A percentile compares a stretch with the other conserved stretches of the same genome.
These are phyloP conservation scores for Trichophyton benhamiae DNA, from an alignment of 2,329 filamentous ascomycete species.

Conservation along the genomic window DNA sequence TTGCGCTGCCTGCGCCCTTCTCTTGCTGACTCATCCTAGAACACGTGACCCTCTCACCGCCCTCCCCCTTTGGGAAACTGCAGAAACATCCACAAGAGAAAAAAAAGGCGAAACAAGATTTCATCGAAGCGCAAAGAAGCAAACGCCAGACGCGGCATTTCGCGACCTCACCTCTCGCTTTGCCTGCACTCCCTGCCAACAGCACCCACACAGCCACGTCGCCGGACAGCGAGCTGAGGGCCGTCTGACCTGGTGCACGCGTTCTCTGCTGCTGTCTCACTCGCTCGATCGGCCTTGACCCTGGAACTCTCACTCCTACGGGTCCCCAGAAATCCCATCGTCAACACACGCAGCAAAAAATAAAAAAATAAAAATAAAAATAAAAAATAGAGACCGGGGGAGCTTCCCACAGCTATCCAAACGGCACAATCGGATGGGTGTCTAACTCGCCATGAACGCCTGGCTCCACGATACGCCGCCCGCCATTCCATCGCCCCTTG, in stretches of 20 bases:
- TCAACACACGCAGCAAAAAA: too few species aligned
- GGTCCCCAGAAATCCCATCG: neutral
- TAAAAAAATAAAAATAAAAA: too few species aligned
- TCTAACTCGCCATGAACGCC: slow-evolving; percentile 38
- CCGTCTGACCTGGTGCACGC: too few species aligned
- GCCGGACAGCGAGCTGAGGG: too few species aligned
- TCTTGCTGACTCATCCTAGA: neutral
- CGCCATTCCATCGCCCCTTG: slow-evolving; percentile 31
- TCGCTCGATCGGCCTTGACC: neutral
- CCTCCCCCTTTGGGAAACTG: neutral
- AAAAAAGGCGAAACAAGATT: neutral
- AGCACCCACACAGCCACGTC: neutral
- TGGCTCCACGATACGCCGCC: slow-evolving; percentile 39
- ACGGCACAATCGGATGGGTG: slow-evolving; percentile 13
- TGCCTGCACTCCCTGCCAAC: too few species aligned
- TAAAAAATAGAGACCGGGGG: neutral
- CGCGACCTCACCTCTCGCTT: neutral
- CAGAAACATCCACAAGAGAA: slow-evolving; percentile 3
- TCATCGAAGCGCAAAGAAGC: neutral
- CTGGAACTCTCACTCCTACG: neutral
- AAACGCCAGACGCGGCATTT: neutral
- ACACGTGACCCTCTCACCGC: neutral
- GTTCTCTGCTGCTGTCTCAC: neutral
- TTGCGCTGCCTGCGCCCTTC: neutral
- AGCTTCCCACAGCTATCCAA: neutral